Evolutionary conservation across 129 eudicot species (phyloP), one percentile per base, ranked within the genome.

Genomic region (Dittrichia graveolens): DNA sequence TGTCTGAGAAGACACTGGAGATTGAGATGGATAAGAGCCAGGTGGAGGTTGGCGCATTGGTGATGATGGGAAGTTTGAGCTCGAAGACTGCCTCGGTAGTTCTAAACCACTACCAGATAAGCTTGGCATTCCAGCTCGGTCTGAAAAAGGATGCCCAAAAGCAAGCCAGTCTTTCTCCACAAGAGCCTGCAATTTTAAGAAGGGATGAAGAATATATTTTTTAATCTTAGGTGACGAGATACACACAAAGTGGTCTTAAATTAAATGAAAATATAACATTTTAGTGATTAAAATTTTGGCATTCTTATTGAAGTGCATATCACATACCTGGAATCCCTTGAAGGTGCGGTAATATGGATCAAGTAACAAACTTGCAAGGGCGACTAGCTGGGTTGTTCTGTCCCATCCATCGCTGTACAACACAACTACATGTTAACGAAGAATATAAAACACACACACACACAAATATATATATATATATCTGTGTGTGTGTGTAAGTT

Each of bases 131-230:
- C 97, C 99, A 54, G 84, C 70, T 52, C 99, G 90, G 44, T 95
- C 99, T 66, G 97, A 81, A 91, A 95, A 95, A 5, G 97, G 97
- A 88, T 95, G 99, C n/a, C 99, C 99, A 83, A 95, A 95, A 5
- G 99, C 90, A 77, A 95, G 91, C 96, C 99, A 95, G 70, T 95
- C 99, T 76, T 95, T 95, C 71, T 95, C 99, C 65, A 95, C 91
- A 19, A 95, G 95, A 45, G 97, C 99, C 99, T 95, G 83, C 71
- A 84, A 15, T 3, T 24, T 3, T 24, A 49, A 75, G 71, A n/a
- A 15, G 5, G 19, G 18, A 45, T 8, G 34, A 37, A 45, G 35
- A 15, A n/a, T 31, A 7, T 14, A 11, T 45, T 14, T 58, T 62
- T 7, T 7, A 40, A 31, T 63, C 42, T 63, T 6, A 16, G 68